A percentile compares a stretch with the other conserved stretches of the same genome.
Conservation (phyloP, 192 early-diverging fungal genomes). For the Allomyces macrogynus region DNA sequence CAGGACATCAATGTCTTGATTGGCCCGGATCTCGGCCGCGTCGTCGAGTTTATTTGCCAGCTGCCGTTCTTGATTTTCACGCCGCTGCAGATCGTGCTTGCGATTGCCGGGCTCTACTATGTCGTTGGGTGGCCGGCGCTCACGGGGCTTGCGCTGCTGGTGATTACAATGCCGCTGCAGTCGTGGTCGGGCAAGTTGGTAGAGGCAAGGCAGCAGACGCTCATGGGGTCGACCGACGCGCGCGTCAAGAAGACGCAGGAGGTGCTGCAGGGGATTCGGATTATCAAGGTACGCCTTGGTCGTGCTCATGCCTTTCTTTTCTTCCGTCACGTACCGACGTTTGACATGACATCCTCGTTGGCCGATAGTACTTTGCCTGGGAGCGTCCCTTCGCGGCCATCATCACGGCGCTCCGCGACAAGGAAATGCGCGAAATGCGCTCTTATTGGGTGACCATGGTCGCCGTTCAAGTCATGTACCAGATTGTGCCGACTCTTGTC, state of each 20-base stretch:
- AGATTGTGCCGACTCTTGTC: conserved; percentile 17
- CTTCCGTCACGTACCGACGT: too few relatives aligned
- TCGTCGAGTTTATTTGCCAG: conserved; percentile 28
- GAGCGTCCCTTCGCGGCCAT: conserved; percentile 12
- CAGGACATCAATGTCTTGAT: neutral
- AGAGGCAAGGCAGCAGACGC: conserved; percentile 23
- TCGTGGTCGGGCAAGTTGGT: neutral
- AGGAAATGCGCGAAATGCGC: conserved; percentile 8
- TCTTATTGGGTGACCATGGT: neutral
- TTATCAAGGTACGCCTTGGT: conserved; percentile 26
- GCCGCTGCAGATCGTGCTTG: conserved; percentile 44
- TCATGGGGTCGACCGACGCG: conserved; percentile 49
- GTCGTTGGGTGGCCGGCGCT: conserved; percentile 69
- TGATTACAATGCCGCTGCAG: conserved; percentile 35
- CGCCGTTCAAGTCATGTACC: conserved; percentile 10
- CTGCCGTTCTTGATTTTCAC: conserved; percentile 36
- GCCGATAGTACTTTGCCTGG: conserved; percentile 15
- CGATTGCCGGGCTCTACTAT: conserved; percentile 44
- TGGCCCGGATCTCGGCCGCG: conserved; percentile 31
- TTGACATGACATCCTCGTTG: too few relatives aligned
- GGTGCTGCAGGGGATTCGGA: conserved; percentile 44
- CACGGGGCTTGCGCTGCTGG: conserved; percentile 48
- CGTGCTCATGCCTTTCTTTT: too few relatives aligned
- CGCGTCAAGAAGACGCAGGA: conserved; percentile 55
- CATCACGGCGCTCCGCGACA: conserved; percentile 11